Base-by-base conservation (phyloP, 1,139 yeast species). In the Kurtzmaniella quercitrusa region DNA sequence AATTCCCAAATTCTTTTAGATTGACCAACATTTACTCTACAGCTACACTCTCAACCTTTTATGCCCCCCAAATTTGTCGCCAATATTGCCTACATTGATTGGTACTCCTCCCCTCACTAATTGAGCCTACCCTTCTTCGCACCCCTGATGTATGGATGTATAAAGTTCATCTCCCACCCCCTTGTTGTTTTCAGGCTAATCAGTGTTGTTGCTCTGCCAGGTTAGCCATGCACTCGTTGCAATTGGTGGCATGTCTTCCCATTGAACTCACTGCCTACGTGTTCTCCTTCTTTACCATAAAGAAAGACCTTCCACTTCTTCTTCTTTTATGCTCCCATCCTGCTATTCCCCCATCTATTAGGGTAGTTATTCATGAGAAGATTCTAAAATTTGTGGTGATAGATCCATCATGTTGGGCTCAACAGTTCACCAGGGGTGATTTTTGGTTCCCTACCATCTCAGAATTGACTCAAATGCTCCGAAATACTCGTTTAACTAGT, bases 381-480 rank as follows among this genome's bases (percentile, higher is more conserved):
- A 30, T 42, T 9, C 32, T 42, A 2, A 16, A 22, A 17, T 42
- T 36, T 40, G 45, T 42, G 11, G 45, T 42, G 16, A 23, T 42
- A 7, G 45, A 42, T 34, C 45, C 45, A 11, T 42, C 45, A 8
- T 42, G 45, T 33, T 42, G 45, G 45, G 43, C 32, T 2, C 33
- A 34, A 20, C 40, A 39, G 17, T 42, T 42, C 40, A 33, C 43
- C 7, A 12, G 26, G 6, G 33, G 14, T 3, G 45, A 42, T 15
- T 39, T 39, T 17, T 42, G 45, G 45, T 42, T 33, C 23, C 45
- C 45, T 11, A 20, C 40, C 5, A 36, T 42, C n/a, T 17, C 22
- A 6, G 45, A 42, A 26, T 36, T 42, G 20, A 38, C 38, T 15
- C 11, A 5, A 6, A 9, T 42, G 14, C 16, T 42, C 3, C 36